Evolutionary conservation across 1,284 basidiomycete species (phyloP).

Genomic region (Gymnopus androsaceus): DNA sequence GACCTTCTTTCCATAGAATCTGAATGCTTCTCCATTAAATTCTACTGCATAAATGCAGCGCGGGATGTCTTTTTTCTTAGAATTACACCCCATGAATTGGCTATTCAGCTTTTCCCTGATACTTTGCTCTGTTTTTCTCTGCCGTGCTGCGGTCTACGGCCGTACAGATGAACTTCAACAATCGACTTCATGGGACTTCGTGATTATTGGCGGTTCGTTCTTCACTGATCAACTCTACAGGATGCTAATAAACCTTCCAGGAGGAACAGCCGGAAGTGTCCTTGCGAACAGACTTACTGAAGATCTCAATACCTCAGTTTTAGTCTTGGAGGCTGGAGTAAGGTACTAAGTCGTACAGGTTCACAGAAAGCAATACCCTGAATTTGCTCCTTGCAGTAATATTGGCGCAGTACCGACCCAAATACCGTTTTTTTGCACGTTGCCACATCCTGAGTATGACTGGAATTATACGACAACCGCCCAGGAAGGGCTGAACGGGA

Average conservation of each 20-base stretch:
- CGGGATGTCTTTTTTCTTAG: too few species aligned
- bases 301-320: constrained; percentile 34
- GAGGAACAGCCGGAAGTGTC: constrained; percentile 23
- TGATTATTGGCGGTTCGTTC: constrained; percentile 25
- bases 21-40: too few species aligned
- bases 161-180: neutral
- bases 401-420: constrained; percentile 21
- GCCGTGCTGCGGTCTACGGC: constrained; percentile 8
- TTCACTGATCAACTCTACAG: neutral
- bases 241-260: constrained; percentile 9
- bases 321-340: constrained; percentile 40
- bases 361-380: neutral
- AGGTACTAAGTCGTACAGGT: constrained; percentile 18
- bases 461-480: constrained; percentile 38
- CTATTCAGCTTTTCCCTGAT: neutral
- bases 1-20: too few species aligned
- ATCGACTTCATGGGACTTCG: constrained; percentile 21
- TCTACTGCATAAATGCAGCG: too few species aligned
- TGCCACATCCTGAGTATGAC: constrained; percentile 24
- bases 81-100: neutral
- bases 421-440: constrained; percentile 25
- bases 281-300: constrained; percentile 45
- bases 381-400: constrained; percentile 22
- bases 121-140: neutral
- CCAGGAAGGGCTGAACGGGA: constrained; percentile 28